Percentiles rank a stretch among this genome's conserved stretches.
Conservation (phyloP, 345 rosid genomes). For the Populus euphratica region DNA sequence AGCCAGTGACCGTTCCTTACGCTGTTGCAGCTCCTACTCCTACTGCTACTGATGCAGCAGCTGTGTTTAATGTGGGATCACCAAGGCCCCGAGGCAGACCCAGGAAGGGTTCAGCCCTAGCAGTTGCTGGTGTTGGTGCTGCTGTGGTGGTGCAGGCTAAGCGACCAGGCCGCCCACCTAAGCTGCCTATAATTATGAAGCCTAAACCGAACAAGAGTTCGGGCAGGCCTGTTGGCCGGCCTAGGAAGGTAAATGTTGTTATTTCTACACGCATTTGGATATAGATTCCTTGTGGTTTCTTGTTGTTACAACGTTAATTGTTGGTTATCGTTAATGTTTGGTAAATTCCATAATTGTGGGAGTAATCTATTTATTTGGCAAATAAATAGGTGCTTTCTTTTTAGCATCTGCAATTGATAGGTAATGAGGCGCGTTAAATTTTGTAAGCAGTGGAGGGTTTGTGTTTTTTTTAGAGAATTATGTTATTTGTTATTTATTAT, state of each 20-base stretch:
- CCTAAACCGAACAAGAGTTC: conserved; percentile 28
- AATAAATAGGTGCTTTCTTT: not conserved
- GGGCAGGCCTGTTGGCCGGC: conserved; percentile 61
- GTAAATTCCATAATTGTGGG: not conserved
- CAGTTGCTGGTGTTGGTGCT: conserved; percentile 7
- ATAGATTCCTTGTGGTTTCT: not conserved
- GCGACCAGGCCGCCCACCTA: conserved; percentile 54
- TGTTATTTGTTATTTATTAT: not conserved
- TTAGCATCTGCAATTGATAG: not conserved
- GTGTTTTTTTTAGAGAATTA: not conserved
- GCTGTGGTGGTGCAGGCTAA: conserved; percentile 22
- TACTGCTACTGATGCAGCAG: not conserved
- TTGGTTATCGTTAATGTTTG: not conserved
- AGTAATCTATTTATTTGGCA: not conserved
- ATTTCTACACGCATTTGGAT: not conserved
- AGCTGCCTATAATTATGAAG: conserved; percentile 27
- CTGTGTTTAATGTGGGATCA: not conserved
- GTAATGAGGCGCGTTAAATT: not conserved
- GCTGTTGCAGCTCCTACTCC: conserved; percentile 5
- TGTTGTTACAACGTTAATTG: not conserved
- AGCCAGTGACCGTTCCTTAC: conserved; percentile 25
- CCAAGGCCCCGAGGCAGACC: conserved; percentile 61
- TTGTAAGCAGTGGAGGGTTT: not conserved
- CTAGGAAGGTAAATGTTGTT: conserved; percentile 47
- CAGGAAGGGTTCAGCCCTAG: conserved; percentile 20